Percentiles rank a stretch among this genome's conserved stretches.
Evolutionary conservation across 2,329 filamentous ascomycete genomes (phyloP).

Genomic region (Akanthomyces dipterigenus): DNA sequence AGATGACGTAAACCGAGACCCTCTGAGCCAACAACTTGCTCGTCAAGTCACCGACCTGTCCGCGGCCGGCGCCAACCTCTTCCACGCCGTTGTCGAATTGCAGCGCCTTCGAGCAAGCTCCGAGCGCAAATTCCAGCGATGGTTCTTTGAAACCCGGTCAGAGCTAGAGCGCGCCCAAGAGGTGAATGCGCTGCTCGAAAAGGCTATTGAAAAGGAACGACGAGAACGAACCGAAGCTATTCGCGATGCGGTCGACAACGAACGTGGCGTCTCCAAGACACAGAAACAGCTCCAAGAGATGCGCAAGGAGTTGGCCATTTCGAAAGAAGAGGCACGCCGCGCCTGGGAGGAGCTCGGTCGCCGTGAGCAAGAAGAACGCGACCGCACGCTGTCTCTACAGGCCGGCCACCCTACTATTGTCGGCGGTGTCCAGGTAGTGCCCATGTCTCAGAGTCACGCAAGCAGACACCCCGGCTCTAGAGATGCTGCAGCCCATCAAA

Average conservation of each 20-base stretch:
- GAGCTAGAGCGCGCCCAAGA: slow-evolving; percentile 84
- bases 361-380: slow-evolving; percentile 86
- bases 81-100: slow-evolving; percentile 94
- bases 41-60: slow-evolving; percentile 96
- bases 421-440: slow-evolving; percentile 90
- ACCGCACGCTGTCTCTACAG: slow-evolving; percentile 76
- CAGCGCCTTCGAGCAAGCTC: slow-evolving; percentile 91
- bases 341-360: slow-evolving; percentile 97
- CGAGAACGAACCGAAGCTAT: slow-evolving; percentile 62
- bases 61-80: slow-evolving; percentile 90
- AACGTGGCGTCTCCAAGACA: slow-evolving; percentile 65
- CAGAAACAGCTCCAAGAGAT: slow-evolving; percentile 82
- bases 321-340: slow-evolving; percentile 88
- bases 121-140: slow-evolving; percentile 94
- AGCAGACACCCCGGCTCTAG: slow-evolving; percentile 45
- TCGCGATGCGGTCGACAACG: slow-evolving; percentile 57
- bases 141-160: slow-evolving; percentile 92
- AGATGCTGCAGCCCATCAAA: slow-evolving; percentile 25
- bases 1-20: slow-evolving; percentile 74
- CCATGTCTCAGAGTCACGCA: slow-evolving; percentile 70
- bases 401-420: slow-evolving; percentile 84
- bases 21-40: slow-evolving; percentile 79
- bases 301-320: slow-evolving; percentile 87
- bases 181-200: slow-evolving; percentile 71
- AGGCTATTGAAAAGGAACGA: slow-evolving; percentile 67